These are phyloP conservation scores for Plasmodium vivax DNA, from an alignment of 169 alveolate species.

Conservation along the genomic window DNA sequence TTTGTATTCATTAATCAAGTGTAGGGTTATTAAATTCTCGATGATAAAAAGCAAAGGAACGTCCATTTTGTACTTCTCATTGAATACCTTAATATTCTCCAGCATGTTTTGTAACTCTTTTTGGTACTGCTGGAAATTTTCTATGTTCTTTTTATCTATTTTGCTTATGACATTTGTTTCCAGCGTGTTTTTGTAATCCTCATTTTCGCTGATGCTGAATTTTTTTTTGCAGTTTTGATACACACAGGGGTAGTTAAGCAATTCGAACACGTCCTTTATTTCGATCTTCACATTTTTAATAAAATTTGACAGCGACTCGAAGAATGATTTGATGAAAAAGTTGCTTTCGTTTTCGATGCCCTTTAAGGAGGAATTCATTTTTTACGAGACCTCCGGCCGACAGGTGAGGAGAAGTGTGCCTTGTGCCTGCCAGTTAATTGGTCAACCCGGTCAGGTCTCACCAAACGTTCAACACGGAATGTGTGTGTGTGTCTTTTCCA, in stretches of 20 bases:
- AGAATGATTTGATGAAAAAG: slow-evolving; percentile 47
- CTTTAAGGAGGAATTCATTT: slow-evolving; percentile 44
- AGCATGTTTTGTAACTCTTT: slow-evolving; percentile 43
- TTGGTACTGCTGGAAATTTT: slow-evolving; percentile 45
- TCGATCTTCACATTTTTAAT: slow-evolving; percentile 67
- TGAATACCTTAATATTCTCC: slow-evolving; percentile 20
- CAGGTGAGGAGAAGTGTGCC: neutral
- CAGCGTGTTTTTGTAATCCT: slow-evolving; percentile 19
- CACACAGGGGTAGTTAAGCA: slow-evolving; percentile 75
- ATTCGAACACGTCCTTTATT: slow-evolving; percentile 69
- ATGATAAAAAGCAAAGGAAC: slow-evolving; percentile 44
- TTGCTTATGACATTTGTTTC: slow-evolving; percentile 62
- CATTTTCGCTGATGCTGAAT: slow-evolving; percentile 59
- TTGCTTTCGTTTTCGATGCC: slow-evolving; percentile 30
- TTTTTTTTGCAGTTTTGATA: slow-evolving; percentile 69
- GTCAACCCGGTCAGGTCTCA: neutral
- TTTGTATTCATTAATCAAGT: slow-evolving; percentile 67
- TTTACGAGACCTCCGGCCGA: neutral
- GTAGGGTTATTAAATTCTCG: slow-evolving; percentile 58
- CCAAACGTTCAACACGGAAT: neutral
- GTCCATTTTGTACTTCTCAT: slow-evolving; percentile 70
- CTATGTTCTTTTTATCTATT: slow-evolving; percentile 65
- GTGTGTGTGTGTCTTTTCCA: neutral
- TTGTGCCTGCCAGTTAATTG: neutral
- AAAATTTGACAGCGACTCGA: slow-evolving; percentile 71